These are phyloP conservation scores for Chenopodium berlandieri DNA, from an alignment of 148 eudicot genomes.

Conservation along the genomic window DNA sequence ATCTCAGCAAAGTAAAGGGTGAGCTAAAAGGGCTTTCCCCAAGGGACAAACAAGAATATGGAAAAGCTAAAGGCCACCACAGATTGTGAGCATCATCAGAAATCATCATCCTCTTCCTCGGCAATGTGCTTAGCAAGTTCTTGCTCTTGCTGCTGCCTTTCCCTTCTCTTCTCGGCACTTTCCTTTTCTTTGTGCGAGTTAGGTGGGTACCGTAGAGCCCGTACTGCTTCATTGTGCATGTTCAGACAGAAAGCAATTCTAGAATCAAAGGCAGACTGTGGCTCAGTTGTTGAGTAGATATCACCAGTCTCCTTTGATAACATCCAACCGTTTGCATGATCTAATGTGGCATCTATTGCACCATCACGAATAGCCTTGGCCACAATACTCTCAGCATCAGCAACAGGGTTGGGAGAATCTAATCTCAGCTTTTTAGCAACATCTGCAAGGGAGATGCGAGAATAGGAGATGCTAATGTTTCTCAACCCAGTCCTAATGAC, in stretches of 20 bases:
- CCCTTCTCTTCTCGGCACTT: conserved; percentile 95
- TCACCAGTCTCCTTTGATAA: conserved; percentile 96
- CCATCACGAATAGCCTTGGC: conserved; percentile 95
- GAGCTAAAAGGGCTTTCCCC: background rate
- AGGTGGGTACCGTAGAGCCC: conserved; percentile 84
- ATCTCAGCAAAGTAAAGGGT: background rate
- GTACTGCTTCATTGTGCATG: conserved; percentile 94
- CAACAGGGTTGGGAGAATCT: conserved; percentile 80
- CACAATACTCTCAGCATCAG: conserved; percentile 96
- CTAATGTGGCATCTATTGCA: conserved; percentile 90
- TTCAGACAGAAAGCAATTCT: conserved; percentile 92
- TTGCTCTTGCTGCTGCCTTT: conserved; percentile 93
- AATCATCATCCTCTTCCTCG: conserved; percentile 97
- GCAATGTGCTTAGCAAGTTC: conserved; percentile 97
- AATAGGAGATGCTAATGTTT: conserved; percentile 91
- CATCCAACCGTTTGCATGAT: conserved; percentile 90
- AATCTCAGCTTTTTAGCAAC: conserved; percentile 80
- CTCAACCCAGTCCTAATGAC: conserved; percentile 90
- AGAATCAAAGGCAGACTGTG: conserved; percentile 86
- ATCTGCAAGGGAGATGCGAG: conserved; percentile 83
- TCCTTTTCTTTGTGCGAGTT: conserved; percentile 92
- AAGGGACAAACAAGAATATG: background rate
- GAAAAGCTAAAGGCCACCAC: background rate
- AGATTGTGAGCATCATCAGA: conserved; percentile 31
- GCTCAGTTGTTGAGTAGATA: conserved; percentile 90